A percentile compares a stretch with the other conserved stretches of the same genome.
phyloP scores from a whole-genome alignment of 2,329 filamentous ascomycete genomes.

The Cryoendolithus antarcticus region DNA sequence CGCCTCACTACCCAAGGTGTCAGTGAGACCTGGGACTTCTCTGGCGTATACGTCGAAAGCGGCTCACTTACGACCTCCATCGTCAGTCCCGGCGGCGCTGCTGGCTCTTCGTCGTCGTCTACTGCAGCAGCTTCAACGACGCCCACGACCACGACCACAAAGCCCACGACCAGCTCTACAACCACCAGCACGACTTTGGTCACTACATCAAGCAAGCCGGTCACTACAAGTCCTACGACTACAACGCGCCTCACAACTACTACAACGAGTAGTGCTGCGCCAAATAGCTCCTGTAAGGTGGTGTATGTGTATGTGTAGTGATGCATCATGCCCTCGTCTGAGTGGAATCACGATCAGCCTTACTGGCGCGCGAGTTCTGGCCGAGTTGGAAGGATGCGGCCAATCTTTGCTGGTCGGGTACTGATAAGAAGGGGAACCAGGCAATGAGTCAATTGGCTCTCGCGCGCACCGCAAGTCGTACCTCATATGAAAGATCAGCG shows the following conservation, averaged over 20 bases:
- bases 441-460: not conserved
- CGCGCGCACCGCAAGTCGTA: not conserved
- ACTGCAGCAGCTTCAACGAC: constrained; percentile 1
- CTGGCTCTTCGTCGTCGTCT: constrained; percentile 3
- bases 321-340: not conserved
- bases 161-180: not conserved
- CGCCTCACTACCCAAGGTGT: constrained; percentile 45
- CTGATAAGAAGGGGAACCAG: too few species aligned
- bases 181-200: not conserved
- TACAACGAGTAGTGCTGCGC: not conserved
- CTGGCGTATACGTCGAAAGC: constrained; percentile 57
- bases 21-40: constrained; percentile 59
- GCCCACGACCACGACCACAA: constrained; percentile 1
- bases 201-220: not conserved
- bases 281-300: constrained; percentile 5
- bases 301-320: constrained; percentile 9
- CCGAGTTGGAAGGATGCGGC: too few species aligned
- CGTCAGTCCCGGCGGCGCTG: constrained; percentile 9
- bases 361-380: too few species aligned
- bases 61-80: constrained; percentile 27
- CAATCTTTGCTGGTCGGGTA: too few species aligned
- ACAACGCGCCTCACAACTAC: not conserved
- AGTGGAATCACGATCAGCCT: too few species aligned
- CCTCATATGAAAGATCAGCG: not conserved
- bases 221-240: not conserved